Conservation (phyloP, 176 grass and related monocot genomes). For the Phyllostachys edulis region DNA sequence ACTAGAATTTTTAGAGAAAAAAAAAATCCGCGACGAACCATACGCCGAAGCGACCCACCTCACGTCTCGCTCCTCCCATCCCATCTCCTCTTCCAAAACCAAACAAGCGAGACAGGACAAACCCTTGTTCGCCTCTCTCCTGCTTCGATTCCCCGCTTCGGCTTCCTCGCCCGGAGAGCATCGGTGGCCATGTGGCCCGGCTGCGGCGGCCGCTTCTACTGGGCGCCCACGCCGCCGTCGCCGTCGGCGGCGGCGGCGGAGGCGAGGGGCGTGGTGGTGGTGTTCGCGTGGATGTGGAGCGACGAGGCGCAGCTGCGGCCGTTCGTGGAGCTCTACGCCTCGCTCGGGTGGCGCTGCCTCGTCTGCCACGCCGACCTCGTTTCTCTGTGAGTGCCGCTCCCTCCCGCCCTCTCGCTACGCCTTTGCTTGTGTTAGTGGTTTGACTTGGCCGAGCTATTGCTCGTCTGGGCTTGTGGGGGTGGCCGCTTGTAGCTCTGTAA, state of each 20-base stretch:
- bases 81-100: background rate
- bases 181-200: slow-evolving; percentile 69
- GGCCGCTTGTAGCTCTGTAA: background rate
- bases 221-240: slow-evolving; percentile 42
- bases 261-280: slow-evolving; percentile 64
- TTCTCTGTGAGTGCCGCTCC: slow-evolving; percentile 54
- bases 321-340: slow-evolving; percentile 82
- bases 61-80: background rate
- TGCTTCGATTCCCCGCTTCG: slow-evolving; percentile 27
- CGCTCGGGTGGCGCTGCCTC: slow-evolving; percentile 81
- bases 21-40: slow-evolving; percentile 27
- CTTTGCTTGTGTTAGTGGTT: background rate
- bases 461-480: background rate
- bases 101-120: slow-evolving; percentile 3
- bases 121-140: slow-evolving; percentile 1
- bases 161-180: background rate
- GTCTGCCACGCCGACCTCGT: slow-evolving; percentile 92
- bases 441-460: background rate
- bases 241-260: slow-evolving; percentile 25
- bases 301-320: slow-evolving; percentile 74
- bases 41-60: slow-evolving; percentile 32
- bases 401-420: background rate
- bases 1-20: background rate
- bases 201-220: slow-evolving; percentile 71
- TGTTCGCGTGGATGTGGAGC: slow-evolving; percentile 90